A percentile compares a stretch with the other conserved stretches of the same genome.
Conservation (phyloP, 1,284 basidiomycete species). For the Ceratobasidium sp. region DNA sequence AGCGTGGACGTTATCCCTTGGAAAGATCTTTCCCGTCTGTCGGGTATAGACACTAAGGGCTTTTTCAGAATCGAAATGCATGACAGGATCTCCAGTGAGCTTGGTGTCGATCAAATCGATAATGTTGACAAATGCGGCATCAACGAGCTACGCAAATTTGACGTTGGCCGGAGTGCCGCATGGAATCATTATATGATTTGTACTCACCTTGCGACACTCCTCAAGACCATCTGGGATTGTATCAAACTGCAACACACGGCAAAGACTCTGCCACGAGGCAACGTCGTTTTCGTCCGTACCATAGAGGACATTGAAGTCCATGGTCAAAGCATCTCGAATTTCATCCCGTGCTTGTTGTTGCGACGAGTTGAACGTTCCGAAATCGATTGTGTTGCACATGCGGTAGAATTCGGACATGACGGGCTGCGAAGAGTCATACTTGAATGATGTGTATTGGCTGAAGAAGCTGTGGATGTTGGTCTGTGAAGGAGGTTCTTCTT, state of each 20-base stretch:
- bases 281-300: neutral
- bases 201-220: neutral
- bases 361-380: neutral
- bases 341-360: neutral
- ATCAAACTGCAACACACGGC: neutral
- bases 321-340: neutral
- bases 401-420: constrained; percentile 13
- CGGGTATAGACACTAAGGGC: constrained; percentile 51
- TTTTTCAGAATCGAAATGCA: constrained; percentile 44
- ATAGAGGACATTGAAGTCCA: constrained; percentile 6
- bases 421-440: neutral
- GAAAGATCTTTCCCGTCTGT: constrained; percentile 49
- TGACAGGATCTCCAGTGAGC: neutral
- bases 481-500: neutral
- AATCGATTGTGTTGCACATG: neutral
- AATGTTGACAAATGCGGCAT: neutral
- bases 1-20: constrained; percentile 50
- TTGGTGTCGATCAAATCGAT: neutral
- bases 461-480: neutral
- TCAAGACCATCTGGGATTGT: neutral
- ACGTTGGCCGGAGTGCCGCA: neutral
- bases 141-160: neutral
- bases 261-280: neutral
- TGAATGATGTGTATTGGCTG: neutral
- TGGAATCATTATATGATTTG: neutral